These are phyloP conservation scores for Coleophoma eucalyptorum DNA, from an alignment of 2,329 filamentous ascomycete species.

Conservation along the genomic window DNA sequence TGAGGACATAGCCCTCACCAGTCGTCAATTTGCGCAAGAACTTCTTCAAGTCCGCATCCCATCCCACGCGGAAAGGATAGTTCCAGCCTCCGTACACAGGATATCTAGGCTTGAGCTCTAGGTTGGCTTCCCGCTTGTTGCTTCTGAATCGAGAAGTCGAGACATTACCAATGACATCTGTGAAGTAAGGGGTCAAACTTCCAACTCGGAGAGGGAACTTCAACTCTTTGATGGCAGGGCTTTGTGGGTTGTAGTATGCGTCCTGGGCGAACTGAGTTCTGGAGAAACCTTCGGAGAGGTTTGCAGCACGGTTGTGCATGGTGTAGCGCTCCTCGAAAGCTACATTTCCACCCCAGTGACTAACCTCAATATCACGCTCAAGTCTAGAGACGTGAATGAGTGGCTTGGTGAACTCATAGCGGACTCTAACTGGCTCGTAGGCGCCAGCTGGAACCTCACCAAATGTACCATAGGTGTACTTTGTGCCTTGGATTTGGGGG, in stretches of 20 bases:
- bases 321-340: constrained; percentile 94
- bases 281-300: constrained; percentile 68
- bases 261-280: constrained; percentile 72
- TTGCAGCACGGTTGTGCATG: constrained; percentile 81
- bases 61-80: constrained; percentile 94
- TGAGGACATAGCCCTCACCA: constrained; percentile 75
- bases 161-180: constrained; percentile 94
- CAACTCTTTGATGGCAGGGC: constrained; percentile 76
- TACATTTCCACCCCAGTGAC: constrained; percentile 96
- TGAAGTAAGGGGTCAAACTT: constrained; percentile 87
- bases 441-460: constrained; percentile 77
- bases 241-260: constrained; percentile 73
- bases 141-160: constrained; percentile 86
- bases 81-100: constrained; percentile 98
- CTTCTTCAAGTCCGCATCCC: constrained; percentile 80
- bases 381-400: constrained; percentile 74
- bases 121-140: constrained; percentile 70
- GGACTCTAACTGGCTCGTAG: constrained; percentile 67
- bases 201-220: constrained; percentile 76
- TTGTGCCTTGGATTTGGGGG: constrained; percentile 79
- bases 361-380: constrained; percentile 91
- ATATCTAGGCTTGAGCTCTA: constrained; percentile 91
- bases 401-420: constrained; percentile 95
- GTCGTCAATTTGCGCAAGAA: constrained; percentile 64
- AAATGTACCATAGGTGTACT: constrained; percentile 89